Conservation (phyloP, 257 asterid species). For the Scutellaria minor region DNA sequence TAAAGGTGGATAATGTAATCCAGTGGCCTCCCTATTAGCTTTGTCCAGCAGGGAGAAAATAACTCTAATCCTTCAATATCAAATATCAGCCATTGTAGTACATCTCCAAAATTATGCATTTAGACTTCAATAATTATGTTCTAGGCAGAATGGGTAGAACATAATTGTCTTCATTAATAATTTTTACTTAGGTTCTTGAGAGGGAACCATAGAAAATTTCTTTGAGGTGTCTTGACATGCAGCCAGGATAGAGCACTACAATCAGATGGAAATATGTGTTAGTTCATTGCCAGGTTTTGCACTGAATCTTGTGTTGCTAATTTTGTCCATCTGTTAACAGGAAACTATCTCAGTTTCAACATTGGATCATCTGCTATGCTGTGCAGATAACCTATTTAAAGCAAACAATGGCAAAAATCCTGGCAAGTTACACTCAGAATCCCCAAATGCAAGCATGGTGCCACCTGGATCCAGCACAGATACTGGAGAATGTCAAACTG, state of each 20-base stretch:
- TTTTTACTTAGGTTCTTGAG: background rate
- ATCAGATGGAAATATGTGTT: conserved; percentile 16
- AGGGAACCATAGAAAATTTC: background rate
- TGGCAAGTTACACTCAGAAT: conserved; percentile 38
- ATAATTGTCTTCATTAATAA: background rate
- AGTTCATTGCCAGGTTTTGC: conserved; percentile 32
- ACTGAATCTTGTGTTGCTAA: conserved; percentile 32
- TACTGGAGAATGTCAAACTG: conserved; percentile 42
- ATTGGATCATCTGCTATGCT: conserved; percentile 63
- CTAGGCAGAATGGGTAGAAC: conserved; percentile 4
- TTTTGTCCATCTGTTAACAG: conserved; percentile 44
- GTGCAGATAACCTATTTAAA: conserved; percentile 54
- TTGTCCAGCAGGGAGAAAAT: background rate
- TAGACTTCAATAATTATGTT: background rate
- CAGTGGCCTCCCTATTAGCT: background rate
- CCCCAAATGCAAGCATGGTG: conserved; percentile 11
- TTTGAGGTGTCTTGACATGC: background rate
- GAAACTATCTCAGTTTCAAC: conserved; percentile 50
- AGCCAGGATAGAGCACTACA: background rate
- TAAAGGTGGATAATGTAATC: background rate
- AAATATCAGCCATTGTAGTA: background rate
- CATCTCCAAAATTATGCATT: background rate
- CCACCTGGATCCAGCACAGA: conserved; percentile 37
- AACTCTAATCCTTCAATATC: background rate
- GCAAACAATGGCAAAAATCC: conserved; percentile 38